These are phyloP conservation scores for Termitomyces sp. DNA, from an alignment of 768 basidiomycete species.

Conservation along the genomic window DNA sequence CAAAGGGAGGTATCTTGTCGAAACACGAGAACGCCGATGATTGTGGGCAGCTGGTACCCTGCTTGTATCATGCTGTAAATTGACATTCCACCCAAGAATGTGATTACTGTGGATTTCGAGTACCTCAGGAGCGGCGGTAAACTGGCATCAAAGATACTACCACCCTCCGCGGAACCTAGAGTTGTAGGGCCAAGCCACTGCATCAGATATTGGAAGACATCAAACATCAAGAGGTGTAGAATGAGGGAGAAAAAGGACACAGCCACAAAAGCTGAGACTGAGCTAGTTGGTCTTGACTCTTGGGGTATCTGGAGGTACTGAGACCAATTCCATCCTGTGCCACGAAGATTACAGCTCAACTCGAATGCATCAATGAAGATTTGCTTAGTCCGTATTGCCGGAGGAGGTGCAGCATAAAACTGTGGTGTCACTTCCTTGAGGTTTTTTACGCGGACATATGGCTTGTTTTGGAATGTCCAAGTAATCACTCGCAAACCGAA, in stretches of 20 bases:
- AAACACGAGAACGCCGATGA: conserved; percentile 41
- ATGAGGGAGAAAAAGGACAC: conserved; percentile 28
- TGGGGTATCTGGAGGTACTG: conserved; percentile 32
- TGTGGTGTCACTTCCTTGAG: conserved; percentile 6
- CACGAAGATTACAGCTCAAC: conserved; percentile 46
- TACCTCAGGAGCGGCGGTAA: conserved; percentile 30
- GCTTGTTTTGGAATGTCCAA: conserved; percentile 35
- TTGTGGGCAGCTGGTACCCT: conserved; percentile 33
- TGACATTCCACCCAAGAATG: conserved; percentile 34
- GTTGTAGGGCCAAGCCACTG: conserved; percentile 41
- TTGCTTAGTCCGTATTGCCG: conserved; percentile 8
- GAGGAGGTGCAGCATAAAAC: conserved; percentile 2
- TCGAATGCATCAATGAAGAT: conserved; percentile 40
- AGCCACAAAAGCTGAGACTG: conserved; percentile 30
- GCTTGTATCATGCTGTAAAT: conserved; percentile 41
- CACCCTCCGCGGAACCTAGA: conserved; percentile 31
- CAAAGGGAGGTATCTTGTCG: conserved; percentile 46
- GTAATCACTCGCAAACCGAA: conserved; percentile 31
- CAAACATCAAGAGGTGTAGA: conserved; percentile 32
- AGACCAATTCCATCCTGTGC: conserved; percentile 60
- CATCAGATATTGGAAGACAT: conserved; percentile 38
- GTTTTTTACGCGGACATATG: conserved; percentile 22
- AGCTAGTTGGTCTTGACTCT: conserved; percentile 34
- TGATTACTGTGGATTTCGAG: conserved; percentile 38
- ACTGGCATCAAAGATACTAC: conserved; percentile 36